Evolutionary conservation across 148 eudicot genomes (phyloP), one percentile per base, ranked within the genome.

Genomic region (Cornus florida): DNA sequence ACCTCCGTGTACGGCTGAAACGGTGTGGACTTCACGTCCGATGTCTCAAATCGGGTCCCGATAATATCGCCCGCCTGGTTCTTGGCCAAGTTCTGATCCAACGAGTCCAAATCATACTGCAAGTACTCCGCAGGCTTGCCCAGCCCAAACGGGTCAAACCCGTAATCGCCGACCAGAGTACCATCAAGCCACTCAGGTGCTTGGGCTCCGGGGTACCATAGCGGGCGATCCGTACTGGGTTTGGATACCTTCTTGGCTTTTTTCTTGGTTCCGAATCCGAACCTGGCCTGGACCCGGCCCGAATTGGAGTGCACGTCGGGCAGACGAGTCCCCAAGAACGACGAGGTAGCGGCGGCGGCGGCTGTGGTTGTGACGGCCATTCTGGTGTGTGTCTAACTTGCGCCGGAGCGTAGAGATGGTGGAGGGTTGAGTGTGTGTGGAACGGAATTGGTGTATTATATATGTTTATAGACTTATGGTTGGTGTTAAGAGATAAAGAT

Each of bases 11-110:
- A 96, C 10, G 98, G 99, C 87, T 94, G 99, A 12, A 96, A 81
- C 7, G 98, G 86, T 0, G 97, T 92, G 8, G 99, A 69, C 71
- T 86, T 89, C 14, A 94, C 87, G 8, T 96, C 98, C 0, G 69
- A 57, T 0, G 70, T 76, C 86, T 96, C 99, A 24, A 89, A 88
- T 81, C 99, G 66, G 9, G 94, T 94, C 70, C 99, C 98, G 46
- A 94, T 90, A 0, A 96, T 57, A 2, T 88, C 95, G 8, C 98
- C 99, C 0, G 92, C 87, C 88, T 57, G 2, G 35, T 96, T 96
- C 89, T 96, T 96, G 1, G 98, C 94, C 81, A 94, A 77, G 86
- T 96, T 96, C 83, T 96, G 99, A 79, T 96, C 99, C 82, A 96
- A 78, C 10, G 90, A 87, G 78, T 96, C 99, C 75, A 86, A 70